Base-by-base conservation (phyloP, 2,329 filamentous ascomycete species). In the Xylariaceae sp. region DNA sequence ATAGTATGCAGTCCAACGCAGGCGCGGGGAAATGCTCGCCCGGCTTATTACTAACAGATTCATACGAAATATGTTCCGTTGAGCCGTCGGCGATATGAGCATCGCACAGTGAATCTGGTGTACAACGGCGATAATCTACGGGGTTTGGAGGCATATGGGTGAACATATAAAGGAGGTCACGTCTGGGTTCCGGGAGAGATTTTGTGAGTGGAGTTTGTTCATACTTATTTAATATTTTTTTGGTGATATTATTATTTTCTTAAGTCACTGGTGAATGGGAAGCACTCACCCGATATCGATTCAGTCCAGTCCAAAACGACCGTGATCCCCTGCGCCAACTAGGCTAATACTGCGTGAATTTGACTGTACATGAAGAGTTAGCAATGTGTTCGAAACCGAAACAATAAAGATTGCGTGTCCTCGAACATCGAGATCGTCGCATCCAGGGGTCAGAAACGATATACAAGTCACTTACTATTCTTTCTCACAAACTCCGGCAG, bases 401-500 rank as follows among this genome's bases (percentile, higher is more conserved):
- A 34, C 6, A 13, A 49, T 4, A 13, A 15, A 5, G 13, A 13
- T 41, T 47, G 37, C 23, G 18, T 30, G 45, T 47, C 48, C 23
- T 23, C 15, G 10, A 4, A 35, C 23, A 17, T 17, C 4, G 11
- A 49, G 7, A 18, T 48, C 45, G 11, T 49, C 17, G 8, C 8
- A 30, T 49, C 17, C 47, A 23, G 18, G 13, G 8, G 17, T 30
- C 23, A 30, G 23, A 30, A 49, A 49, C 17, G 6, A 18, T 18
- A 17, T 11, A 15, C 3, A n/a, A n/a, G 13, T 11, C 34, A 75
- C 79, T 93, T 95, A 61, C 95, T 71, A 70, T 80, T 82, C 54
- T 75, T 72, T 65, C 81, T 77, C 69, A 96, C 69, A n/a, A 79
- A 78, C 65, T 82, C 80, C 0, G 92, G 91, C 65, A 99, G 75